Evolutionary conservation across 129 eudicot species (phyloP), one percentile per base, ranked within the genome.

Genomic region (Heracleum sosnowskyi): DNA sequence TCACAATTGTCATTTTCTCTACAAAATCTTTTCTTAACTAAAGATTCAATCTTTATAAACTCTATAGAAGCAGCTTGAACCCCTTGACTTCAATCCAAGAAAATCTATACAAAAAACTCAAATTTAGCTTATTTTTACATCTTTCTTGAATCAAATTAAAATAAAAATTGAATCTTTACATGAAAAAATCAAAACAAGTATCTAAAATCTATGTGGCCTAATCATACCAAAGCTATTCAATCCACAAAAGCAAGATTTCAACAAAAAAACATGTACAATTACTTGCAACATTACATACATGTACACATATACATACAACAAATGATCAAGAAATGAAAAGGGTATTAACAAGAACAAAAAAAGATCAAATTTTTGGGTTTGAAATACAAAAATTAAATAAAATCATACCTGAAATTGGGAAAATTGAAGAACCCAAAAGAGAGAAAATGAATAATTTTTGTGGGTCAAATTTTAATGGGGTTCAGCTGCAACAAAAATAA

Each of bases 1-100:
- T 51, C 8, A 86, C 79, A 37, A 83, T 91, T n/a, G 98, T 91
- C 98, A 94, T 94, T 44, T 80, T 89, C 31, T 29, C 11, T 55
- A 29, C 11, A 4, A 11, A 16, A 2, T 73, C 34, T 49, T 46
- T 44, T 24, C 40, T 31, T 1, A 76, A 79, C 24, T 75, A 53
- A 80, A 73, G 62, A 73, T 37, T 39, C 37, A 42, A 70, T 29
- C 29, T 29, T 77, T 40, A 8, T 7, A 49, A 26, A 71, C 46
- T 60, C 9, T 71, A 36, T 24, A 2, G 13, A 35, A 68, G 78
- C 51, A 64, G 75, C 36, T 57, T 73, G 69, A 83, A 76, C 40
- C 81, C 79, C 82, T 69, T 64, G 16, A 76, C 53, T 36, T 74
- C 41, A 36, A 82, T 46, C 71, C 84, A 70, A 75, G 66, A 81